phyloP scores from a whole-genome alignment of 305 asterid species.

The Solanum hybrid region DNA sequence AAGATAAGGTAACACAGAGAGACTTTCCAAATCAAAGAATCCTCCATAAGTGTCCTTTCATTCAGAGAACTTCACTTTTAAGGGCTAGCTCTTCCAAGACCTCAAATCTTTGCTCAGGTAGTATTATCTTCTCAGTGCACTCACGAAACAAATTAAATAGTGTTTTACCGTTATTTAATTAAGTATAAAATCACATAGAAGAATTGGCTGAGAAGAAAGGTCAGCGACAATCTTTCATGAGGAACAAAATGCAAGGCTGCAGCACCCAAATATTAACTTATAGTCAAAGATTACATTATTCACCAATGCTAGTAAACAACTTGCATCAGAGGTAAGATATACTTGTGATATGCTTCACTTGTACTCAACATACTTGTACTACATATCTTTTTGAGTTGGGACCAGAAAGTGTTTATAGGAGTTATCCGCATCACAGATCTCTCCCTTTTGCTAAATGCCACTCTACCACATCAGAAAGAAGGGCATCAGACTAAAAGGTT shows the following conservation, averaged over 20 bases:
- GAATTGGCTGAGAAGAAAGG: not conserved
- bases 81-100: not conserved
- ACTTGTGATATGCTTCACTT: not conserved
- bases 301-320: not conserved
- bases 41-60: not conserved
- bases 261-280: not conserved
- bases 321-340: not conserved
- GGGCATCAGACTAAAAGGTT: not conserved
- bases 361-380: not conserved
- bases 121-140: not conserved
- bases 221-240: not conserved
- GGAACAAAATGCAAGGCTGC: not conserved
- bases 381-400: not conserved
- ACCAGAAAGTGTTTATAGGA: not conserved
- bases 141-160: not conserved
- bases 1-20: not conserved
- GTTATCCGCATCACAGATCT: not conserved
- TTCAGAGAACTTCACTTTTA: not conserved
- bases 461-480: not conserved
- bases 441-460: not conserved
- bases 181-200: not conserved
- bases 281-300: not conserved
- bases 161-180: not conserved
- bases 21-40: not conserved
- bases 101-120: not conserved